phyloP scores from a whole-genome alignment of 192 early-diverging fungal species.

The Coemansia sp. region DNA sequence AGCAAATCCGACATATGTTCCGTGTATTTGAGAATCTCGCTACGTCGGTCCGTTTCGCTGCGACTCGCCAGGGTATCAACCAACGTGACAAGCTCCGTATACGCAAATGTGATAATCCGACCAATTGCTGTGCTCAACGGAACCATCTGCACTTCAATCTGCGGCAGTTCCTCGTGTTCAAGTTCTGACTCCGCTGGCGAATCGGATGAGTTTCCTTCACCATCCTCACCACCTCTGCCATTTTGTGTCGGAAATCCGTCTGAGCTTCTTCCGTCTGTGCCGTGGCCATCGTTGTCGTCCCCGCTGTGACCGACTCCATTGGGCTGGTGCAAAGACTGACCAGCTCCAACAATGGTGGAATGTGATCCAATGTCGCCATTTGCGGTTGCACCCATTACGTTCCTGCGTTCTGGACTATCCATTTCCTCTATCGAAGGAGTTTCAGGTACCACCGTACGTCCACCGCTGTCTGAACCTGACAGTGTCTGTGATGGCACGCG shows the following conservation, averaged over 20 bases:
- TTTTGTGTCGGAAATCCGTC: not conserved
- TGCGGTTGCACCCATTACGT: not conserved
- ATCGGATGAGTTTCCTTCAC: conserved; percentile 9
- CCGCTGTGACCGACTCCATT: conserved; percentile 3
- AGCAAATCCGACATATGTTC: conserved; percentile 64
- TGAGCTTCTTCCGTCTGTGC: not conserved
- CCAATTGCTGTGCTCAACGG: conserved; percentile 60
- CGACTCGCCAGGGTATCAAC: conserved; percentile 65
- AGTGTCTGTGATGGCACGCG: conserved; percentile 33
- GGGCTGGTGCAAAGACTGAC: not conserved
- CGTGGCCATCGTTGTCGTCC: not conserved
- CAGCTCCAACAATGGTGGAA: not conserved
- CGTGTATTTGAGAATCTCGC: conserved; percentile 64
- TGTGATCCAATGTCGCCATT: not conserved
- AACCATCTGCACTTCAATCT: conserved; percentile 64
- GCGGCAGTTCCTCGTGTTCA: conserved; percentile 52
- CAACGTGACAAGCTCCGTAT: conserved; percentile 64
- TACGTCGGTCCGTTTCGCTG: conserved; percentile 57
- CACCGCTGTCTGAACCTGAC: conserved; percentile 15
- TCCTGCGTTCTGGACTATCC: not conserved
- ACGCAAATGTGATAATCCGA: conserved; percentile 63
- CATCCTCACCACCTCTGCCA: conserved; percentile 2
- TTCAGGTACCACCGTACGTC: conserved; percentile 23
- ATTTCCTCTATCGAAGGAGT: conserved; percentile 8
- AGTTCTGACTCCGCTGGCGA: conserved; percentile 7